These are phyloP conservation scores for Diplodia seriata DNA, from an alignment of 2,329 filamentous ascomycete species.

Conservation along the genomic window DNA sequence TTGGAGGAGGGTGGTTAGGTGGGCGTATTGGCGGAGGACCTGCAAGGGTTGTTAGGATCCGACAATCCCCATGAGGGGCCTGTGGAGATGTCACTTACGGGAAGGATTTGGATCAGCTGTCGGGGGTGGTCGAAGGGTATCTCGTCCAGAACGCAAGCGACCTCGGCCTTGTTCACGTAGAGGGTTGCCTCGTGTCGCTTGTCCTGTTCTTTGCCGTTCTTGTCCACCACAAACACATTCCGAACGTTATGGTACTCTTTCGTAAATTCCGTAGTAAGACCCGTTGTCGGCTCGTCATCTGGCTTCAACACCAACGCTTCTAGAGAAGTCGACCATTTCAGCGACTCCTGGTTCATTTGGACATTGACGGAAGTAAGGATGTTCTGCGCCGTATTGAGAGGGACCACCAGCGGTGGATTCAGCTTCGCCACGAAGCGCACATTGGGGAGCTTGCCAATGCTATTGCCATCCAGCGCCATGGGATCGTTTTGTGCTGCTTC, in stretches of 20 bases:
- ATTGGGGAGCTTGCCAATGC: conserved; percentile 66
- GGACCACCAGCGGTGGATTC: conserved; percentile 75
- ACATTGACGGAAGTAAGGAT: conserved; percentile 66
- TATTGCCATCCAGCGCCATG: conserved; percentile 58
- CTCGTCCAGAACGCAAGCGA: conserved; percentile 69
- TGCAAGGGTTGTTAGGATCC: conserved; percentile 28
- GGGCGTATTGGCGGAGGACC: conserved; percentile 75
- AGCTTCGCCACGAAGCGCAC: conserved; percentile 78
- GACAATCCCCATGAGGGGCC: background rate
- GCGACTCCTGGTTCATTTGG: conserved; percentile 63
- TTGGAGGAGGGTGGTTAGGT: conserved; percentile 69
- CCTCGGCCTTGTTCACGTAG: conserved; percentile 75
- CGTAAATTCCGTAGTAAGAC: conserved; percentile 40
- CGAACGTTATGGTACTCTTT: conserved; percentile 62
- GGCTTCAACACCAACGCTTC: conserved; percentile 62
- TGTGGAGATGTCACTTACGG: conserved; percentile 46
- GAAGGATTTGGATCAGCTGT: conserved; percentile 77
- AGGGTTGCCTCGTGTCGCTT: conserved; percentile 63
- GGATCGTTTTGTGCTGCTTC: conserved; percentile 53
- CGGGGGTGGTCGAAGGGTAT: conserved; percentile 80
- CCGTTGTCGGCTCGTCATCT: conserved; percentile 62
- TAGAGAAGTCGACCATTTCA: conserved; percentile 53
- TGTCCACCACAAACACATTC: conserved; percentile 51
- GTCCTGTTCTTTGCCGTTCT: conserved; percentile 39
- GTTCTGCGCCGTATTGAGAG: conserved; percentile 67